A percentile compares a stretch with the other conserved stretches of the same genome.
These are phyloP conservation scores for Phialocephala subalpina DNA, from an alignment of 2,329 filamentous ascomycete species.

Conservation along the genomic window DNA sequence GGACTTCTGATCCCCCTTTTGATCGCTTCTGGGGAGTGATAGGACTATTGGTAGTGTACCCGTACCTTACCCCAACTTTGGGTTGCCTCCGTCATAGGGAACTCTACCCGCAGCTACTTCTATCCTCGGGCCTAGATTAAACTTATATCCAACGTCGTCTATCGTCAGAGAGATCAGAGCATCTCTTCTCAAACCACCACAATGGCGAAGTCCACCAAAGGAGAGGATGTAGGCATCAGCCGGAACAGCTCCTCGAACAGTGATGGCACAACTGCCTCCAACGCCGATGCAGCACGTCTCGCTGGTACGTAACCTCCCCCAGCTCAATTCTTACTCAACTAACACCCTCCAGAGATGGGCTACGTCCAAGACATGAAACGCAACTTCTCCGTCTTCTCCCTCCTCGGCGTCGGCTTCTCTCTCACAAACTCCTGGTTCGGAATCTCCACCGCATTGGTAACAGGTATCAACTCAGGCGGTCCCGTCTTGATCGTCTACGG, in stretches of 20 bases:
- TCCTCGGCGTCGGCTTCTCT: slow-evolving; percentile 53
- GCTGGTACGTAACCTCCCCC: slow-evolving; percentile 13
- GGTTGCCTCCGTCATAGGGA: background rate
- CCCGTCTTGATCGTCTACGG: slow-evolving; percentile 50
- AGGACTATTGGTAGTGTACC: background rate
- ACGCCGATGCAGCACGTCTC: slow-evolving; percentile 11
- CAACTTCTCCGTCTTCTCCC: slow-evolving; percentile 51
- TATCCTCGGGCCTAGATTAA: background rate
- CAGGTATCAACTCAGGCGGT: slow-evolving; percentile 52
- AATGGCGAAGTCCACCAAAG: background rate
- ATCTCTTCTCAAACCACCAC: background rate
- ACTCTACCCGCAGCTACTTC: background rate
- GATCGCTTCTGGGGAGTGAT: too few relatives aligned
- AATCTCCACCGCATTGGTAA: slow-evolving; percentile 43
- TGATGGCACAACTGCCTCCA: background rate
- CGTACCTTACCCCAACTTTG: background rate
- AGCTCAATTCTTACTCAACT: background rate
- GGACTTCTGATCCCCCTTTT: too few relatives aligned
- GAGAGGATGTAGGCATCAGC: background rate
- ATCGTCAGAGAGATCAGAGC: background rate
- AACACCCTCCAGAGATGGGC: slow-evolving; percentile 24
- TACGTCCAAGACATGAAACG: slow-evolving; percentile 47
- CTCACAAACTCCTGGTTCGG: slow-evolving; percentile 53
- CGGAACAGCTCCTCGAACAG: background rate
- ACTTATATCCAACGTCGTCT: background rate